Evolutionary conservation across 305 asterid genomes (phyloP).

Genomic region (Vinca major): DNA sequence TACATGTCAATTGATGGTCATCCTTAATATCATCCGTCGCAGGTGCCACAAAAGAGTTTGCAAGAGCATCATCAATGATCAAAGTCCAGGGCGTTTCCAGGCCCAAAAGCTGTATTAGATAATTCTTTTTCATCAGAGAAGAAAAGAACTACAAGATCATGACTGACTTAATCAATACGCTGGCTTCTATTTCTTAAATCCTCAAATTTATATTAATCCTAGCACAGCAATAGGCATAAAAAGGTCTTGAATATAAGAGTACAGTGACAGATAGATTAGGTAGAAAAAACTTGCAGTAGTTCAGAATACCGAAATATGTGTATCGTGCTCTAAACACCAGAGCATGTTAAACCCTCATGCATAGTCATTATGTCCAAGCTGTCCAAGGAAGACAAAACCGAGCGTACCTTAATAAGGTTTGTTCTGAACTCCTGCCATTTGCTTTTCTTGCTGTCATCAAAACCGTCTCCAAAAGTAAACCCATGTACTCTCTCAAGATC

Average conservation of each 20-base stretch:
- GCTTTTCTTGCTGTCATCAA: slow-evolving; percentile 44
- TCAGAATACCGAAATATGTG: background rate
- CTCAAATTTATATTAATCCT: background rate
- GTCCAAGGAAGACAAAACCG: background rate
- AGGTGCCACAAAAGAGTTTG: slow-evolving; percentile 87
- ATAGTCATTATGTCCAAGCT: background rate
- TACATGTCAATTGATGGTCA: slow-evolving; percentile 64
- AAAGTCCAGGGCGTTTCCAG: slow-evolving; percentile 80
- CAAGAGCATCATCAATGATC: slow-evolving; percentile 75
- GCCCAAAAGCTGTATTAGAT: slow-evolving; percentile 45
- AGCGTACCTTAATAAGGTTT: slow-evolving; percentile 57
- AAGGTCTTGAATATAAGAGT: no score
- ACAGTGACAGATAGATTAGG: background rate
- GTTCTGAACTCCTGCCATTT: slow-evolving; percentile 75
- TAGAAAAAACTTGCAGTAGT: background rate
- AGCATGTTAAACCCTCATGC: background rate
- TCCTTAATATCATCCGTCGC: slow-evolving; percentile 62
- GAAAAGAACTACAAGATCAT: background rate
- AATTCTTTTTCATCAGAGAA: background rate
- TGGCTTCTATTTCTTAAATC: background rate
- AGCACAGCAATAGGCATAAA: background rate
- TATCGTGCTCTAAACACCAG: background rate
- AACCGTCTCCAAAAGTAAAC: slow-evolving; percentile 82
- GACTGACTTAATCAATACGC: background rate
- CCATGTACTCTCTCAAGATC: slow-evolving; percentile 82